phyloP scores from a whole-genome alignment of 257 asterid genomes.

The Solanum phureja region DNA sequence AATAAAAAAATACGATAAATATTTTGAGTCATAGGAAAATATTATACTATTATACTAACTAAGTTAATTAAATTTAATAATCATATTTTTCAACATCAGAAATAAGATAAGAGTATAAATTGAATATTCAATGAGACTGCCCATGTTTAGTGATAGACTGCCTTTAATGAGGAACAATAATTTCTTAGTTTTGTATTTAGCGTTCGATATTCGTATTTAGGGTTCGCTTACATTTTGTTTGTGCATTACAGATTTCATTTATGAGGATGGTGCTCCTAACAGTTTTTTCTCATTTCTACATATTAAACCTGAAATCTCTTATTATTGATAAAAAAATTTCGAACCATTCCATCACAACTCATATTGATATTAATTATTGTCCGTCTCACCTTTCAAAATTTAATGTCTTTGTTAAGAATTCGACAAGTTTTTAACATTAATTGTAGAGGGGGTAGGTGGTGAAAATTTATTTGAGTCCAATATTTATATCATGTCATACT shows the following conservation, averaged over 20 bases:
- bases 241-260: not conserved
- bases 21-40: no score
- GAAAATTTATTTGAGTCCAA: not conserved
- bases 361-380: no score
- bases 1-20: no score
- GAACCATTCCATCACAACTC: not conserved
- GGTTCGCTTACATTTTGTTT: fast-evolving
- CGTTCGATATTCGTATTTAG: not conserved
- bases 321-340: no score
- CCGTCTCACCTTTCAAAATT: not conserved
- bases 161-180: not conserved
- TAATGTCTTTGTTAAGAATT: not conserved
- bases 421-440: not conserved
- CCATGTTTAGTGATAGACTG: no score
- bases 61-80: no score
- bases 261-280: not conserved
- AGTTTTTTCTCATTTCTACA: not conserved
- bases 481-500: not conserved
- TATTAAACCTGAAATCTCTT: not conserved
- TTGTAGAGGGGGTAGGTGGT: not conserved
- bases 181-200: not conserved
- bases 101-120: no score
- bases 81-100: no score
- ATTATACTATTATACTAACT: no score
- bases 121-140: no score